Evolutionary conservation across 2,329 filamentous ascomycete genomes (phyloP).

Genomic region (Hawksworthiomyces lignivorus): DNA sequence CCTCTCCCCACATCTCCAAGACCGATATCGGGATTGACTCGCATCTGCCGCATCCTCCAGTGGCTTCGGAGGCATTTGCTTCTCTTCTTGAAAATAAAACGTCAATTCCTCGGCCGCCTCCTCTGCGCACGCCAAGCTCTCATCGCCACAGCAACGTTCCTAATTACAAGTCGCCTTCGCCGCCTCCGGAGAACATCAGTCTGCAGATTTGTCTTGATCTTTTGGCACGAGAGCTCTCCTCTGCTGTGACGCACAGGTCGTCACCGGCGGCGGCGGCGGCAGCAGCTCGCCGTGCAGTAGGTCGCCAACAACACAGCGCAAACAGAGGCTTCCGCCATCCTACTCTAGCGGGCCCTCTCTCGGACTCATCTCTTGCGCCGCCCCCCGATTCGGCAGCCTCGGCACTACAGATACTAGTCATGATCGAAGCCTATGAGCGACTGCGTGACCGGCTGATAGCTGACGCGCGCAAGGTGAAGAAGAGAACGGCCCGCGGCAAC

Average conservation of each 20-base stretch:
- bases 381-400: constrained; percentile 26
- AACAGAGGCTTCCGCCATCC: no score
- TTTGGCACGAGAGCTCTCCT: constrained; percentile 41
- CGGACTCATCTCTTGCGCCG: constrained; percentile 17
- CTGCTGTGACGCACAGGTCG: constrained; percentile 23
- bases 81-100: no score
- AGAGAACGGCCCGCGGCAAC: neutral
- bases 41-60: no score
- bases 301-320: neutral
- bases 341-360: constrained; percentile 2
- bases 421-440: constrained; percentile 52
- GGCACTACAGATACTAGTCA: constrained; percentile 45
- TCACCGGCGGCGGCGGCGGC: neutral
- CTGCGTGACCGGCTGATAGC: constrained; percentile 38
- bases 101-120: no score
- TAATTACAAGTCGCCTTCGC: constrained; percentile 1
- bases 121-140: constrained; percentile 24
- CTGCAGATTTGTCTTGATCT: constrained; percentile 45
- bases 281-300: constrained; percentile 4
- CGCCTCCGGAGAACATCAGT: constrained; percentile 29
- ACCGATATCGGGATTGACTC: no score
- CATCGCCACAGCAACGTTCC: constrained; percentile 26
- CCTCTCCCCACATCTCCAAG: no score
- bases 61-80: no score
- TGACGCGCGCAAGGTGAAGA: constrained; percentile 14